Base-by-base conservation (phyloP, 1,139 yeast genomes). In the Nakaseomyces uthaithaninus region DNA sequence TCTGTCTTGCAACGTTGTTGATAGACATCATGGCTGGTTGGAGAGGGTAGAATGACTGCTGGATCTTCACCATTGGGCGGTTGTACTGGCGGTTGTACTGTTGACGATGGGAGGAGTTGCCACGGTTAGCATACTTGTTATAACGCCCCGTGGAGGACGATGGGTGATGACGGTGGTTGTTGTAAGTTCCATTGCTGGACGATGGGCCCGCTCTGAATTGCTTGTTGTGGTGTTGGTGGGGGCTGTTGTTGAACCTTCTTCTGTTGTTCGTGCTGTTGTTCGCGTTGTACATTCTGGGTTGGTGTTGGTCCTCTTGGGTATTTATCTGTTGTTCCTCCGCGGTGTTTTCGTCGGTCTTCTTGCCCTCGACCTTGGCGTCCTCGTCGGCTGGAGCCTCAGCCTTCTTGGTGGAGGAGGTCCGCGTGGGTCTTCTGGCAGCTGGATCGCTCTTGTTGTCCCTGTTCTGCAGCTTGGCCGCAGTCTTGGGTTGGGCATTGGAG, bases 1-100 rank as follows among this genome's bases (percentile, higher is more conserved):
- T 68, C 68, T 87, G 96, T 53, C 74, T 74, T 20, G 60, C 61
- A 34, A 56, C 50, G 39, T 53, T 57, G 40, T 54, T 51, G 71
- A 71, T 58, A 67, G 62, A 59, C 46, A 53, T 46, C 37, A 56
- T 45, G 10, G 48, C 46, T 4, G 57, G 55, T 41, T 52, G 54
- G 22, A 50, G 35, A 17, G 54, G 45, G 33, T 47, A 51, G 15
- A 37, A 37, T 14, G 33, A 31, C 10, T 37, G 39, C 17, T 44
- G 42, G 27, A 45, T 25, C 44, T 51, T 50, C 36, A 41, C 52
- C 46, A 45, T 40, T 37, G 39, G 47, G 38, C 36, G 39, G 33
- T 36, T 38, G 38, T 30, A 39, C 22, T 33, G 34, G 31, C 40
- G 40, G 43, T 46, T 40, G 34, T 41, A 35, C 22, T 31, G 41